Evolutionary conservation across 75 land plant species (phyloP), one percentile per base, ranked within the genome.

Genomic region (Adiantum capillusveneris): DNA sequence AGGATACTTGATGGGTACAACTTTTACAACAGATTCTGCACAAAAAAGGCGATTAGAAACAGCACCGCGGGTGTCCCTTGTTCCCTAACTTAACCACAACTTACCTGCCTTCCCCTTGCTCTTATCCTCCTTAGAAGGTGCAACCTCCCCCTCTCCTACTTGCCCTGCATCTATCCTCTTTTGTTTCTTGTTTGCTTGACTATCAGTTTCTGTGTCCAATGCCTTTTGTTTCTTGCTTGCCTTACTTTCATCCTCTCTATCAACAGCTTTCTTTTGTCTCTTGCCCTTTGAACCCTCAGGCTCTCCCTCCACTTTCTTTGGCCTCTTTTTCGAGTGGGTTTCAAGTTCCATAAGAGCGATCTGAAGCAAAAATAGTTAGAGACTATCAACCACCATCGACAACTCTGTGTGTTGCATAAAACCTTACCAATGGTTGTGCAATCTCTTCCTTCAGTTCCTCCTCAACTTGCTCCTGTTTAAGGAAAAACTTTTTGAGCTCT

Each of bases 1-100:
- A 17, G 98, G 95, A 64, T 93, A 88, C 37, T 79, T 81, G 43
- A 84, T 80, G 27, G 71, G 73, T 60, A 68, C 67, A 26, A 45
- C 71, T 31, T 60, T 26, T 9, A 31, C 63, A 43, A 61, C 46
- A 61, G 25, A 11, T 43, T 63, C 84, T 77, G 58, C 65, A 55
- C 53, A 25, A 27, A 6, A 28, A 12, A 37, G 49, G 25, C 11
- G 48, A 7, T 7, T 42, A 3, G 11, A 41, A 17, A 27, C 1
- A 25, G n/a, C n/a, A 64, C 14, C 22, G 19, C 16, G 46, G 26
- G 16, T 7, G 13, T 54, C 22, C 26, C 25, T 36, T 19, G 49
- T 16, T 37, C 56, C 12, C 43, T 41, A 14, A 9, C 43, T 41
- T 41, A 46, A 14, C 2, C 50, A 46, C 5, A 3, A 46, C 17